These are phyloP conservation scores for Candida fluviatilis DNA, from an alignment of 805 yeast species.

Conservation along the genomic window DNA sequence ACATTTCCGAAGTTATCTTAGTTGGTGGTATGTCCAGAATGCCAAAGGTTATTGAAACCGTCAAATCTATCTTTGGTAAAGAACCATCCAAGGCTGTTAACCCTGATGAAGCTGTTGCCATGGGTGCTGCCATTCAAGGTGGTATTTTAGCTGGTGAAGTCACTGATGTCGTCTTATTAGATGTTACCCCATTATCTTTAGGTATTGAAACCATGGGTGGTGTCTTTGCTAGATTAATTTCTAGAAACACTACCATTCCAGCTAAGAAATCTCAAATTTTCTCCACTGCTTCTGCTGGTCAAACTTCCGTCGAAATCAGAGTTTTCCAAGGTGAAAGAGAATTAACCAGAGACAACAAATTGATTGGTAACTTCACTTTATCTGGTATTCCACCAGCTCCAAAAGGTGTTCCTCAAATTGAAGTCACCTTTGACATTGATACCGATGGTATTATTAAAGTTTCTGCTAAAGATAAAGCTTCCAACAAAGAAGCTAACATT, in stretches of 20 bases:
- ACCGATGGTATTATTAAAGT: conserved; percentile 98
- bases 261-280: conserved; percentile 94
- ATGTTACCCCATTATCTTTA: conserved; percentile 83
- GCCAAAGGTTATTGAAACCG: conserved; percentile 82
- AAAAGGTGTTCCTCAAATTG: conserved; percentile 92
- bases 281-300: conserved; percentile 96
- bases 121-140: conserved; percentile 98
- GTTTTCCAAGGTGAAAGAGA: conserved; percentile 99
- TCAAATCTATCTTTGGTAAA: conserved; percentile 70
- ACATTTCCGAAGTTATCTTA: conserved; percentile 74
- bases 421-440: conserved; percentile 93
- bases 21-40: conserved; percentile 92
- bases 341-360: conserved; percentile 94
- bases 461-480: conserved; percentile 88
- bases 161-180: conserved; percentile 83
- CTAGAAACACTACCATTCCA: conserved; percentile 95
- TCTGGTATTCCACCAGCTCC: conserved; percentile 95
- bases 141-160: conserved; percentile 95
- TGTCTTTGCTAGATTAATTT: conserved; percentile 87
- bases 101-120: conserved; percentile 93
- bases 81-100: conserved; percentile 88
- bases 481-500: conserved; percentile 90
- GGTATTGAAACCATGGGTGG: conserved; percentile 99
- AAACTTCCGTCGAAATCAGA: conserved; percentile 94
- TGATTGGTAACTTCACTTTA: conserved; percentile 93